These are phyloP conservation scores for Quercus berberidifolia DNA, from an alignment of 306 rosid genomes.

Conservation along the genomic window DNA sequence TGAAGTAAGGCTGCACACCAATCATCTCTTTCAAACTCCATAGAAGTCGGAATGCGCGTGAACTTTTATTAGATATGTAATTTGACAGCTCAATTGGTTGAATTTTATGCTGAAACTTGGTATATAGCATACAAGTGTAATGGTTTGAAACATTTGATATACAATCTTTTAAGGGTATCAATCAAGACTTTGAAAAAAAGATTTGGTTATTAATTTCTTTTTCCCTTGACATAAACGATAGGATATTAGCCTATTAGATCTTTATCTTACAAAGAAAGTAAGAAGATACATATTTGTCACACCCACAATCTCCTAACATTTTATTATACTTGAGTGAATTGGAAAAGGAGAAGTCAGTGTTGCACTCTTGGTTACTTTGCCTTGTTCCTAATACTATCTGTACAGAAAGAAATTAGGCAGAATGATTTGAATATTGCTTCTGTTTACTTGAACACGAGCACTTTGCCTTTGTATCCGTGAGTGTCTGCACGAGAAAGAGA, in stretches of 20 bases:
- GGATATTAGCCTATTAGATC: too few relatives aligned
- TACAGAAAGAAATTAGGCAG: slow-evolving; percentile 25
- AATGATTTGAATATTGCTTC: slow-evolving; percentile 28
- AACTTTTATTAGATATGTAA: too few relatives aligned
- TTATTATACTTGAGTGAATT: neutral
- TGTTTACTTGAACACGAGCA: slow-evolving; percentile 62
- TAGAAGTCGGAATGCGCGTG: too few relatives aligned
- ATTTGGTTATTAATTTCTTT: neutral
- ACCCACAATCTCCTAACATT: neutral
- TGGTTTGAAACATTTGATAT: neutral
- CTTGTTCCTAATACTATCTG: slow-evolving; percentile 29
- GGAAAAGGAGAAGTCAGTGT: neutral
- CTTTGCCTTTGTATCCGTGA: slow-evolving; percentile 51
- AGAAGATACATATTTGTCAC: neutral
- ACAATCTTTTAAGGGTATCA: neutral
- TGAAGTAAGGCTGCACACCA: too few relatives aligned
- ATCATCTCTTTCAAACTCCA: too few relatives aligned
- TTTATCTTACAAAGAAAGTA: neutral
- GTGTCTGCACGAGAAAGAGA: slow-evolving; percentile 50
- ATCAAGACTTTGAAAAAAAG: neutral
- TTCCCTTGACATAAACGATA: too few relatives aligned
- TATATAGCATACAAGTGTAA: neutral
- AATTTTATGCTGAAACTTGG: neutral
- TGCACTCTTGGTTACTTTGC: neutral
- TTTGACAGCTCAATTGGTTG: neutral